phyloP scores from a whole-genome alignment of 2,329 filamentous ascomycete genomes.

The Penicillium crustosum region DNA sequence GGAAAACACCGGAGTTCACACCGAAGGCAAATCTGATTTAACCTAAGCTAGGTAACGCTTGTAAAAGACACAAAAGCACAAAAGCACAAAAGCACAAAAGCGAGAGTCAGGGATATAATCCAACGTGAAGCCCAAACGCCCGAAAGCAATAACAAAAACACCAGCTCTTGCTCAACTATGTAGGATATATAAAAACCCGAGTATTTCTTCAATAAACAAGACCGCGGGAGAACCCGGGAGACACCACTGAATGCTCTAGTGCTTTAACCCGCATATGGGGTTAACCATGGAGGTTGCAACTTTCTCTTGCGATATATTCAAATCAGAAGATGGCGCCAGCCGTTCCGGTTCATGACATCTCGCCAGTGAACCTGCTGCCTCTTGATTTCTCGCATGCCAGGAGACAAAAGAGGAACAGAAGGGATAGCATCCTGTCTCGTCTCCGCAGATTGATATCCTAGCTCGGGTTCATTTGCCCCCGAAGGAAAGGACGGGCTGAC shows the following conservation, averaged over 20 bases:
- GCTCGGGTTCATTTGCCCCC: neutral
- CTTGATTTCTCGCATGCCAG: constrained; percentile 25
- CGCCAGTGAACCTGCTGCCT: constrained; percentile 82
- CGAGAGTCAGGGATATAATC: neutral
- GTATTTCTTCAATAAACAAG: neutral
- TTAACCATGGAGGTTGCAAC: neutral
- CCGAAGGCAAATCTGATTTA: neutral
- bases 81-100: neutral
- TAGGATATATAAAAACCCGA: neutral
- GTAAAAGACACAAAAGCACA: neutral
- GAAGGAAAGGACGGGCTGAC: neutral
- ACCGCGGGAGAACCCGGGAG: neutral
- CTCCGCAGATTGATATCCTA: neutral
- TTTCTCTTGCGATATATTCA: constrained; percentile 42
- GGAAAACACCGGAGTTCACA: neutral
- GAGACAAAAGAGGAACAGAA: constrained; percentile 5
- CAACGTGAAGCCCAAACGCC: neutral
- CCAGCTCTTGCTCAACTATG: neutral
- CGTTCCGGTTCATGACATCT: constrained; percentile 86
- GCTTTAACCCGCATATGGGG: neutral
- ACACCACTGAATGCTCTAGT: neutral
- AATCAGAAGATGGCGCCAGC: constrained; percentile 91
- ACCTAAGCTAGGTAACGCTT: neutral
- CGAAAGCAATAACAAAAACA: neutral
- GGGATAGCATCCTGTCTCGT: neutral